phyloP scores from a whole-genome alignment of 2,329 filamentous ascomycete species.

The Phyllosticta paracitricarpa region DNA sequence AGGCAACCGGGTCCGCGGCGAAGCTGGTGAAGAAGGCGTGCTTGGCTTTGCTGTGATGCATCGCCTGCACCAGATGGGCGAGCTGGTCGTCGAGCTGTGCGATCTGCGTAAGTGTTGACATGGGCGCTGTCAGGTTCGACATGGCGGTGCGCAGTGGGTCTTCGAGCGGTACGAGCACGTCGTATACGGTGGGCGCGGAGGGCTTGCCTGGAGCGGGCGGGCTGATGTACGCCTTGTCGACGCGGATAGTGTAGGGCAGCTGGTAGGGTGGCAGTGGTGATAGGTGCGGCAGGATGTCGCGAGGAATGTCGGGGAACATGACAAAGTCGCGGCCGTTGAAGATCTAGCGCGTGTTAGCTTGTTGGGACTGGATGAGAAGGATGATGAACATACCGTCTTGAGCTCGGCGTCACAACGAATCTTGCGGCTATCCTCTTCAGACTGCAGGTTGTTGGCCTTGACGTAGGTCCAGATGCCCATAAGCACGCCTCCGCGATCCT shows the following conservation, averaged over 20 bases:
- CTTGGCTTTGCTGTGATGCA: slow-evolving; percentile 78
- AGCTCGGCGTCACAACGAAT: slow-evolving; percentile 83
- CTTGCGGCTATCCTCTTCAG: slow-evolving; percentile 88
- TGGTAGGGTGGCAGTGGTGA: slow-evolving; percentile 70
- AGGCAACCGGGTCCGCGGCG: slow-evolving; percentile 70
- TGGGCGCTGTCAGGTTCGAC: slow-evolving; percentile 45
- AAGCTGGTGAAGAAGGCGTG: slow-evolving; percentile 77
- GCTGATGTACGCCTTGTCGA: slow-evolving; percentile 56
- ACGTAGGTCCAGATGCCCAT: slow-evolving; percentile 96
- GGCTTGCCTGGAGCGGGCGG: slow-evolving; percentile 58
- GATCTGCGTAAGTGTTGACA: slow-evolving; percentile 70
- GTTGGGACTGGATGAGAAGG: not conserved
- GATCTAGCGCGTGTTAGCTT: slow-evolving; percentile 41
- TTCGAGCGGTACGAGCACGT: slow-evolving; percentile 74
- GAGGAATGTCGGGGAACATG: slow-evolving; percentile 75
- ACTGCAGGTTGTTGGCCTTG: slow-evolving; percentile 71
- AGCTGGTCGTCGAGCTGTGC: slow-evolving; percentile 73
- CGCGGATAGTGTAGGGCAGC: slow-evolving; percentile 84
- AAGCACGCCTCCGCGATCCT: slow-evolving; percentile 76
- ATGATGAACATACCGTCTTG: slow-evolving; percentile 50
- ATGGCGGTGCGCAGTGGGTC: slow-evolving; percentile 61
- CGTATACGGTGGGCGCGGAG: slow-evolving; percentile 75
- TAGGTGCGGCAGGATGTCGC: slow-evolving; percentile 70
- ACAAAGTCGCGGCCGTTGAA: slow-evolving; percentile 61
- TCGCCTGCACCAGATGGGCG: slow-evolving; percentile 69